Evolutionary conservation across 208 protist genomes (phyloP).

Genomic region (Naegleria gruberi): DNA sequence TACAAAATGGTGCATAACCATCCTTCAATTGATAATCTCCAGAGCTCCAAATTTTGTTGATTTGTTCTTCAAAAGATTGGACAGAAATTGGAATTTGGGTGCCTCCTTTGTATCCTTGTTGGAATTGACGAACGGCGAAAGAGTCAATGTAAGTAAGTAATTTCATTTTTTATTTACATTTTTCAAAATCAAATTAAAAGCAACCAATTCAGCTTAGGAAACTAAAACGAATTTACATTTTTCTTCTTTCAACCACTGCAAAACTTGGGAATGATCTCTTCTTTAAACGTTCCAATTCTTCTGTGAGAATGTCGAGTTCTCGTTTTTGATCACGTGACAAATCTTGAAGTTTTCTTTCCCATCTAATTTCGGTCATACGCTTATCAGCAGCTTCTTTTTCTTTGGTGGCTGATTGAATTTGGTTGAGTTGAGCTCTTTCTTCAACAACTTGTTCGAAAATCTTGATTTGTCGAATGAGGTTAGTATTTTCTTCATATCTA

Average conservation of each 20-base stretch:
- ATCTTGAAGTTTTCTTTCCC: slow-evolving; percentile 67
- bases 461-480: background rate
- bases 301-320: slow-evolving; percentile 64
- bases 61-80: background rate
- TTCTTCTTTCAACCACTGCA: slow-evolving; percentile 54
- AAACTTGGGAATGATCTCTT: slow-evolving; percentile 76
- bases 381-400: slow-evolving; percentile 41
- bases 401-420: background rate
- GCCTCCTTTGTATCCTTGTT: background rate
- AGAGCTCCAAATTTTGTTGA: background rate
- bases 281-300: slow-evolving; percentile 67
- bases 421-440: background rate
- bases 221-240: background rate
- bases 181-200: too few relatives aligned
- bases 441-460: background rate
- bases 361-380: slow-evolving; percentile 56
- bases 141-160: background rate
- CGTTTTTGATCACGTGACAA: slow-evolving; percentile 68
- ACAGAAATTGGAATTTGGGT: background rate
- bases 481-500: background rate
- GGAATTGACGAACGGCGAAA: background rate
- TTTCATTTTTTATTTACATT: background rate
- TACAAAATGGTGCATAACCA: slow-evolving; percentile 64
- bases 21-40: slow-evolving; percentile 29
- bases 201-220: too few relatives aligned